Evolutionary conservation across 2,329 filamentous ascomycete genomes (phyloP).

Genomic region (Fusarium chlamydosporum): DNA sequence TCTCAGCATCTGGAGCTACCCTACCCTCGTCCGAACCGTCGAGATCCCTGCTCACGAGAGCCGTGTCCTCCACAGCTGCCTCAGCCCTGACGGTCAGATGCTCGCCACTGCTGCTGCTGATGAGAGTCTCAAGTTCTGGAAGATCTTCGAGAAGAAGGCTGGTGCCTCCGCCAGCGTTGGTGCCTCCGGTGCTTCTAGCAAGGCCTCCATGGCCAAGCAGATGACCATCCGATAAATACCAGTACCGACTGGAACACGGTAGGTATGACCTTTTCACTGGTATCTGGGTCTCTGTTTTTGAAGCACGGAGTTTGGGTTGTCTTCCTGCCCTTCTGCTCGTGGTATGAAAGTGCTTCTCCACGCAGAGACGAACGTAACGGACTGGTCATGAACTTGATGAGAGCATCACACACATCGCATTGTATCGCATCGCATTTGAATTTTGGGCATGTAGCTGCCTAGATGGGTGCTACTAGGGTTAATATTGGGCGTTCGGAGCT

Average conservation of each 20-base stretch:
- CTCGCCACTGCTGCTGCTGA: constrained; percentile 95
- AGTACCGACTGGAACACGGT: constrained; percentile 57
- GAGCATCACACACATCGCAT: constrained; percentile 15
- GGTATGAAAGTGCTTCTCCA: constrained; percentile 66
- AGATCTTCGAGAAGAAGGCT: constrained; percentile 99
- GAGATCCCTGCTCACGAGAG: constrained; percentile 99
- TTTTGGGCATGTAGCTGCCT: constrained; percentile 20
- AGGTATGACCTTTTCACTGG: constrained; percentile 63
- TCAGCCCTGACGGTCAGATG: constrained; percentile 98
- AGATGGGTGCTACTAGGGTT: constrained; percentile 22
- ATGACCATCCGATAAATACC: constrained; percentile 86
- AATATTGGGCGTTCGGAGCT: constrained; percentile 30
- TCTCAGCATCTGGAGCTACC: constrained; percentile 99
- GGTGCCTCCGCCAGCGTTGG: constrained; percentile 76
- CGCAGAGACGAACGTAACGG: constrained; percentile 56
- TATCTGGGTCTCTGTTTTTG: constrained; percentile 60
- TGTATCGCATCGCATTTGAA: constrained; percentile 13
- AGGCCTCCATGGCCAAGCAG: constrained; percentile 91
- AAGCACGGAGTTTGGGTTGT: constrained; percentile 69
- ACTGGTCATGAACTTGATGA: constrained; percentile 49
- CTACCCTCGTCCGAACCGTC: constrained; percentile 94
- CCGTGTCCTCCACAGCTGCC: constrained; percentile 93
- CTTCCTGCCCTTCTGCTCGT: constrained; percentile 60
- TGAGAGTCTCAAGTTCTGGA: constrained; percentile 99
- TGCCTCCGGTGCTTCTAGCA: constrained; percentile 77